Evolutionary conservation across 805 yeast species (phyloP).

Genomic region (Kluyveromyces aestuarii): DNA sequence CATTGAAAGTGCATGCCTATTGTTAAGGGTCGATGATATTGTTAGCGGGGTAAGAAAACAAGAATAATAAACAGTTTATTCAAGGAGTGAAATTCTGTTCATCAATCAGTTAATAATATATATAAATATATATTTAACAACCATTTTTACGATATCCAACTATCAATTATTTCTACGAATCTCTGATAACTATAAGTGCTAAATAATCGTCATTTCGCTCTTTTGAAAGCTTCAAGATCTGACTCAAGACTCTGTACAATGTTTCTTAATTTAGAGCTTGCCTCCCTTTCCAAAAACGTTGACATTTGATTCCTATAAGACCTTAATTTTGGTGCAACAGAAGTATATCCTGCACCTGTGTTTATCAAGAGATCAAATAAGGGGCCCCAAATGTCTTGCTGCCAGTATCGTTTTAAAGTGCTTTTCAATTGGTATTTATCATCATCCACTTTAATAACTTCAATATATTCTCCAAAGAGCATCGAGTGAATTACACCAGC

Average conservation of each 20-base stretch:
- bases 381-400: slow-evolving; percentile 56
- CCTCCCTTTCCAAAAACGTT: slow-evolving; percentile 4
- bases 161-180: background rate
- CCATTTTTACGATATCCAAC: background rate
- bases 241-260: slow-evolving; percentile 32
- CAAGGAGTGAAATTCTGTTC: background rate
- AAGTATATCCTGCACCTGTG: slow-evolving; percentile 32
- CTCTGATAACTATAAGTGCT: background rate
- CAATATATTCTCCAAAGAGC: slow-evolving; percentile 61
- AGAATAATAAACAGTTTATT: slow-evolving; percentile 13
- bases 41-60: slow-evolving; percentile 85
- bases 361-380: slow-evolving; percentile 59
- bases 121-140: background rate
- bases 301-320: slow-evolving; percentile 23
- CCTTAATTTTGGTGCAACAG: slow-evolving; percentile 29
- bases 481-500: slow-evolving; percentile 68
- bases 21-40: slow-evolving; percentile 93
- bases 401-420: slow-evolving; percentile 67
- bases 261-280: slow-evolving; percentile 22
- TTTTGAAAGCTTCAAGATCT: slow-evolving; percentile 14
- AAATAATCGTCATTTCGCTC: slow-evolving; percentile 2
- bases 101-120: background rate
- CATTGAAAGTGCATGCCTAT: slow-evolving; percentile 89
- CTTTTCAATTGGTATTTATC: slow-evolving; percentile 32
- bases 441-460: slow-evolving; percentile 27